Percentiles rank a stretch among this genome's conserved stretches.
These are phyloP conservation scores for Arthroderma uncinatum DNA, from an alignment of 2,329 filamentous ascomycete genomes.

Conservation along the genomic window DNA sequence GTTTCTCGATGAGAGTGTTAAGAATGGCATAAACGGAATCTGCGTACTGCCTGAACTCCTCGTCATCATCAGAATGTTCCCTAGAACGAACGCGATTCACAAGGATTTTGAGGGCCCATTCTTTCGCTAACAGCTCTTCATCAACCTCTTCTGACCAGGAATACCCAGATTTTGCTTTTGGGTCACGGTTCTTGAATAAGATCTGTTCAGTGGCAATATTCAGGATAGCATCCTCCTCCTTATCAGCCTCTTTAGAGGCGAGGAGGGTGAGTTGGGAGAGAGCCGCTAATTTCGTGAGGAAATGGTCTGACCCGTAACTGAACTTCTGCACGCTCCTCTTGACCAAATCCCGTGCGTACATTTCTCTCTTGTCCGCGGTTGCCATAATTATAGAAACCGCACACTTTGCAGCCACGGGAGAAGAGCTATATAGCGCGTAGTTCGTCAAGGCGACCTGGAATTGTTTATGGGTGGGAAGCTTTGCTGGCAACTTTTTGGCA, in stretches of 20 bases:
- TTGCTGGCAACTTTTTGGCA: conserved; percentile 70
- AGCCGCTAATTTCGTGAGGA: conserved; percentile 48
- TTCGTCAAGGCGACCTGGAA: conserved; percentile 70
- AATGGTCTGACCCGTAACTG: conserved; percentile 60
- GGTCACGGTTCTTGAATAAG: conserved; percentile 53
- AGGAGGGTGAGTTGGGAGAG: conserved; percentile 61
- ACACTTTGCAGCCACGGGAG: conserved; percentile 79
- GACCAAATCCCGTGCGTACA: conserved; percentile 74
- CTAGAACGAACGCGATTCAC: conserved; percentile 71
- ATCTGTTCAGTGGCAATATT: conserved; percentile 66
- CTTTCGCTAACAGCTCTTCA: conserved; percentile 72
- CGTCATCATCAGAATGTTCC: conserved; percentile 36
- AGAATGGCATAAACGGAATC: conserved; percentile 66
- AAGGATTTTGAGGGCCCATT: conserved; percentile 70
- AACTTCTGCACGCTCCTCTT: conserved; percentile 64
- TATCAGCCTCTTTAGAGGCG: conserved; percentile 59
- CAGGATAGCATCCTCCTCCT: conserved; percentile 64
- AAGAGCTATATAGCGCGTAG: conserved; percentile 72
- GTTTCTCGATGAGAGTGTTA: conserved; percentile 59
- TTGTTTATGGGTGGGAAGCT: conserved; percentile 69
- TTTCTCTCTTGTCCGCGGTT: conserved; percentile 63
- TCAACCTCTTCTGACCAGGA: conserved; percentile 64
- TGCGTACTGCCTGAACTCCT: conserved; percentile 42
- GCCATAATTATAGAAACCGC: conserved; percentile 82
- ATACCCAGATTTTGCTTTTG: conserved; percentile 42